Percentiles rank a stretch among this genome's conserved stretches.
These are phyloP conservation scores for Bipolaris gigantea DNA, from an alignment of 2,329 filamentous ascomycete species.

Conservation along the genomic window DNA sequence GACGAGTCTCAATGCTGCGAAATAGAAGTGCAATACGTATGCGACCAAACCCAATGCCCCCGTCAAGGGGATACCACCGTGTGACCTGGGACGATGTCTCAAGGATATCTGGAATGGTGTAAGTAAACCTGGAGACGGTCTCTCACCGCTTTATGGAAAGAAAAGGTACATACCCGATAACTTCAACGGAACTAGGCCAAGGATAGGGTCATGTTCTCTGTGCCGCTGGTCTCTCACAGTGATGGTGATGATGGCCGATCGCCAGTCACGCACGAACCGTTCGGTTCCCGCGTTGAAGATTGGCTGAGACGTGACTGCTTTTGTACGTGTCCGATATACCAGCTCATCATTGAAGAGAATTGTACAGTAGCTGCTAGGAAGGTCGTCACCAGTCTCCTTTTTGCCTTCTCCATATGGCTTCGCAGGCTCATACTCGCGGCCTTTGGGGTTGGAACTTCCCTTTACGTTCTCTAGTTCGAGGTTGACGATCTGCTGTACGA, in stretches of 20 bases:
- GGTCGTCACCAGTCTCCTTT: constrained; percentile 75
- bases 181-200: constrained; percentile 88
- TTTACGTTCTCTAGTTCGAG: constrained; percentile 90
- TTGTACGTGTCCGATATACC: constrained; percentile 89
- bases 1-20: constrained; percentile 80
- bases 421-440: constrained; percentile 85
- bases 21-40: constrained; percentile 87
- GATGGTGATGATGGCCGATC: constrained; percentile 80
- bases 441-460: constrained; percentile 77
- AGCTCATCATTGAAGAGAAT: constrained; percentile 87
- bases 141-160: not conserved
- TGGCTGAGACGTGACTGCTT: constrained; percentile 90
- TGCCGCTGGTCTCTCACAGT: constrained; percentile 87
- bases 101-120: constrained; percentile 63
- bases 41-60: constrained; percentile 86
- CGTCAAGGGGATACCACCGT: constrained; percentile 94
- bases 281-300: constrained; percentile 98
- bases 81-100: constrained; percentile 84
- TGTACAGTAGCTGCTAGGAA: constrained; percentile 93
- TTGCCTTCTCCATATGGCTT: constrained; percentile 81
- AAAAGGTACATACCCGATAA: constrained; percentile 54
- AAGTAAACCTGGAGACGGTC: not conserved
- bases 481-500: constrained; percentile 94
- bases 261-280: constrained; percentile 90
- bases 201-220: constrained; percentile 89